A percentile compares a stretch with the other conserved stretches of the same genome.
These are phyloP conservation scores for Adiantum capillusveneris DNA, from an alignment of 75 land plant genomes.

Conservation along the genomic window DNA sequence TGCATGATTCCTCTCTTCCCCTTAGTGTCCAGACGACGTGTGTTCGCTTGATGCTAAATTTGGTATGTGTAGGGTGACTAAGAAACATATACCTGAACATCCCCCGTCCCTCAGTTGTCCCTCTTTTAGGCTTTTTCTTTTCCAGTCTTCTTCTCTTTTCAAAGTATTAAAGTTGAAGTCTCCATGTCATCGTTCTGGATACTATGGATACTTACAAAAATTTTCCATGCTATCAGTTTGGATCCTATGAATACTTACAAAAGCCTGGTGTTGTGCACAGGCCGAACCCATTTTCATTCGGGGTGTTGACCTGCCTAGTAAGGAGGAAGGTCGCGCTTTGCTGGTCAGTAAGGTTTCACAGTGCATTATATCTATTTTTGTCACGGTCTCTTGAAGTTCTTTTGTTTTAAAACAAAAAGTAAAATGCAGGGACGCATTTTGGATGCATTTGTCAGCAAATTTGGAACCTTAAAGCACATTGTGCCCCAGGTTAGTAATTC, in stretches of 20 bases:
- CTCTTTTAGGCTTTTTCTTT: too few relatives aligned
- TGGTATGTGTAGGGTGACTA: slow-evolving; percentile 63
- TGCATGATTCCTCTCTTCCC: slow-evolving; percentile 93
- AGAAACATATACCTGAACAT: too few relatives aligned
- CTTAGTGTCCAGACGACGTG: slow-evolving; percentile 95
- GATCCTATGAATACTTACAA: too few relatives aligned
- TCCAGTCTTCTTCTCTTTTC: too few relatives aligned
- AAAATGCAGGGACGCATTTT: slow-evolving; percentile 73
- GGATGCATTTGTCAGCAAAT: slow-evolving; percentile 99
- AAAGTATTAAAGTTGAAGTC: too few relatives aligned
- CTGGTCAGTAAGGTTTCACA: slow-evolving; percentile 42
- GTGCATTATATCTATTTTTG: slow-evolving; percentile 4
- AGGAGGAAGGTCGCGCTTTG: slow-evolving; percentile 88
- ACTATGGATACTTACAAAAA: too few relatives aligned
- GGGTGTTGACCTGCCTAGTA: slow-evolving; percentile 63
- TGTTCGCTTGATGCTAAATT: slow-evolving; percentile 95
- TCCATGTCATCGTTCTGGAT: too few relatives aligned
- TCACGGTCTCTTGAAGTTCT: neutral
- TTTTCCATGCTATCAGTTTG: too few relatives aligned
- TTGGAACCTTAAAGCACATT: slow-evolving; percentile 80
- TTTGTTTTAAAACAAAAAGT: neutral
- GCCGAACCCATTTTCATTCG: slow-evolving; percentile 94
- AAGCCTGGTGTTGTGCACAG: slow-evolving; percentile 24
- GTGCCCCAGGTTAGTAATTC: slow-evolving; percentile 87
- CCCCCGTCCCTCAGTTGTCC: too few relatives aligned